These are phyloP conservation scores for Fusarium coffeatum DNA, from an alignment of 2,329 filamentous ascomycete species.

Conservation along the genomic window DNA sequence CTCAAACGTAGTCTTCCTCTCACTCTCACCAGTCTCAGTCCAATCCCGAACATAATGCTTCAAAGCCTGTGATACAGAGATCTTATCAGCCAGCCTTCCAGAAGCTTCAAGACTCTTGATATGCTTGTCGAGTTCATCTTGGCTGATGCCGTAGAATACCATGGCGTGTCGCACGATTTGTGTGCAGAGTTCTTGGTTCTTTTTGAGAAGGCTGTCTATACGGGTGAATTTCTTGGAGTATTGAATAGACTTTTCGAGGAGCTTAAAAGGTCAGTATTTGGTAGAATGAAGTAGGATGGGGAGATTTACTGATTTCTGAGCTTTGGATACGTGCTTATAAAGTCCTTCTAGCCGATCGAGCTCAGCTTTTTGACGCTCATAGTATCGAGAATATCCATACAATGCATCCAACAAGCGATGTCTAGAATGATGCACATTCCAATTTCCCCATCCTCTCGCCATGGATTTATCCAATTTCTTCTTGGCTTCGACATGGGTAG, in stretches of 20 bases:
- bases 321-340: constrained; percentile 52
- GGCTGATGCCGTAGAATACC: constrained; percentile 58
- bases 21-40: constrained; percentile 60
- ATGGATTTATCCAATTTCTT: constrained; percentile 48
- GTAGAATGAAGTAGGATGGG: fast-evolving
- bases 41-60: constrained; percentile 70
- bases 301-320: constrained; percentile 47
- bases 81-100: constrained; percentile 56
- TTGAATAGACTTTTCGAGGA: constrained; percentile 66
- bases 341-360: constrained; percentile 51
- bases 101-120: constrained; percentile 53
- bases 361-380: constrained; percentile 51
- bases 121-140: constrained; percentile 59
- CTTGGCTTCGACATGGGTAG: constrained; percentile 49
- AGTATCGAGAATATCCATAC: constrained; percentile 53
- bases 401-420: constrained; percentile 56
- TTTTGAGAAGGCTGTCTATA: constrained; percentile 56
- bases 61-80: constrained; percentile 63
- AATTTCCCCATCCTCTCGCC: constrained; percentile 46
- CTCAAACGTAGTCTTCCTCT: constrained; percentile 58
- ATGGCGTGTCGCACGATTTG: constrained; percentile 59
- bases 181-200: constrained; percentile 60
- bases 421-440: constrained; percentile 53
- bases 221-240: constrained; percentile 66
- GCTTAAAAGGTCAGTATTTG: constrained; percentile 39